phyloP scores from a whole-genome alignment of 2,329 filamentous ascomycete species.

The Aspergillus sp. region DNA sequence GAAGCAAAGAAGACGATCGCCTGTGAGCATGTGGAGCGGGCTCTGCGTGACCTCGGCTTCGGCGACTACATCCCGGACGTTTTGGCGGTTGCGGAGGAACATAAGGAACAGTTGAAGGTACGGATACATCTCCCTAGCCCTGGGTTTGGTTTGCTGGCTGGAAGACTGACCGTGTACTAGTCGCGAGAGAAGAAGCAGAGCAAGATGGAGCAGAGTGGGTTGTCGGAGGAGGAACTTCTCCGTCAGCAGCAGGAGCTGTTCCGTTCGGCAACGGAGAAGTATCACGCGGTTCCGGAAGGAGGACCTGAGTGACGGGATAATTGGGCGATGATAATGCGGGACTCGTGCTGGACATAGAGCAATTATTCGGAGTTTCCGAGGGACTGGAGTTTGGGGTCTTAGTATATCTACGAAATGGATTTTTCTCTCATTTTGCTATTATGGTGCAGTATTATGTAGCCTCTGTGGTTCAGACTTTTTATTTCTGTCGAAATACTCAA shows the following conservation, averaged over 20 bases:
- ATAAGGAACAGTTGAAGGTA: constrained; percentile 92
- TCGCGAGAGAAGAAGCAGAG: constrained; percentile 95
- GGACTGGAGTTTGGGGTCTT: constrained; percentile 21
- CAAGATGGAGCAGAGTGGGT: constrained; percentile 92
- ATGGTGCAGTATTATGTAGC: not conserved
- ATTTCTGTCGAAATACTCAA: too few species aligned
- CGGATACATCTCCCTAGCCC: constrained; percentile 28
- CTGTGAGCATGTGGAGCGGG: constrained; percentile 95
- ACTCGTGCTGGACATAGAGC: constrained; percentile 41
- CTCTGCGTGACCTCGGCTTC: constrained; percentile 89
- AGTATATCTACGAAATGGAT: not conserved
- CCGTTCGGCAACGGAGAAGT: constrained; percentile 75
- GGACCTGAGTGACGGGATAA: not conserved
- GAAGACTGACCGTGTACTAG: constrained; percentile 51
- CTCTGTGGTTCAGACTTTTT: not conserved
- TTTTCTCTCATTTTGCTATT: not conserved
- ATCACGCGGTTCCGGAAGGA: constrained; percentile 58
- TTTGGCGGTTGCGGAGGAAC: constrained; percentile 81
- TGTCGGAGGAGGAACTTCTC: constrained; percentile 88
- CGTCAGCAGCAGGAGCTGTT: constrained; percentile 91
- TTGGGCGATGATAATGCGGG: constrained; percentile 11
- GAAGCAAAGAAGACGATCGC: constrained; percentile 99
- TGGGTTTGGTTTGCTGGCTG: not conserved
- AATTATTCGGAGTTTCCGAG: constrained; percentile 28
- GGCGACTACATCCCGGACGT: constrained; percentile 89